Evolutionary conservation across 2,329 filamentous ascomycete genomes (phyloP), one percentile per base, ranked within the genome.

Genomic region (Harringtonia lauricola): DNA sequence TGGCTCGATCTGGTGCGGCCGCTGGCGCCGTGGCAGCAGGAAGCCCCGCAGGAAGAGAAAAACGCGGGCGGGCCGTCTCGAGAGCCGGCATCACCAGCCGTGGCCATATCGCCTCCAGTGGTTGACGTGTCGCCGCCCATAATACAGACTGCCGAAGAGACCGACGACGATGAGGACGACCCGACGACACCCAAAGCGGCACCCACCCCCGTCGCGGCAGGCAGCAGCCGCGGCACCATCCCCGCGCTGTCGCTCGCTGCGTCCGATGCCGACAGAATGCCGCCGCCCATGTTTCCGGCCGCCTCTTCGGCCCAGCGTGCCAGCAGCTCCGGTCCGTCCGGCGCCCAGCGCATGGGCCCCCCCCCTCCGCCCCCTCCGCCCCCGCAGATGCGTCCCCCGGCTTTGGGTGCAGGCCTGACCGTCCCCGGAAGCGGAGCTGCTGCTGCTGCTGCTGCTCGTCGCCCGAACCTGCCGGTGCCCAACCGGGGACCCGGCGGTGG

Each of bases 101-200:
- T n/a, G 4, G 13, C 30, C 12, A 5, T n/a, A 4, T 31, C 30
- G 30, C 30, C 30, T 4, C 30, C 15, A 31, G 13, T 5, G 15
- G 14, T n/a, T 4, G 30, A 13, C 8, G 24, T 43, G 6, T 44
- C 39, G 24, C 44, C 43, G 31, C 47, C 40, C 18, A 43, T 43
- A 42, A 45, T 35, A 46, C 43, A 31, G 5, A 31, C 30, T 55
- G 24, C 36, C 39, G 40, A 43, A 29, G 44, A 37, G 26, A 41
- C 52, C 39, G 37, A 53, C 29, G 44, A 52, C 47, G 54, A 58
- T 29, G 59, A 61, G 6, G 59, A 54, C 28, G 52, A 66, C 38
- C 68, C 74, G 44, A 67, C 67, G 0, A 77, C 74, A 0, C 74
- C 75, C 10, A 76, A 70, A 52, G 71, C 73, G 49, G 54, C 17